These are phyloP conservation scores for Monotropa hypopitys DNA, from an alignment of 179 eudicot genomes.

Conservation along the genomic window DNA sequence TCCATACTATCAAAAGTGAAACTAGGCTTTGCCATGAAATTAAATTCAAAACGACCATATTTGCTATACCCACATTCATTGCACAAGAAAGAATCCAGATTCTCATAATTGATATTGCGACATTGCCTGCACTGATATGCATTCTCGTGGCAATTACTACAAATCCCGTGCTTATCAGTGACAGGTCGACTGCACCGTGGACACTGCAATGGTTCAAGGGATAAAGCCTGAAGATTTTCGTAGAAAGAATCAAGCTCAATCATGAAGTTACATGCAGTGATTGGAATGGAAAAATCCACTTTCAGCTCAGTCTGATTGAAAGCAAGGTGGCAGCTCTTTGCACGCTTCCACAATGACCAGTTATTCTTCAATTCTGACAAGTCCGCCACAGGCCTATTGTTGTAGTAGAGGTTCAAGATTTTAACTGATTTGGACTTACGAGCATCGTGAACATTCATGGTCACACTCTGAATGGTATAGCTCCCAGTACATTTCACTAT, in stretches of 20 bases:
- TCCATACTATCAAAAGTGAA: constrained; percentile 95
- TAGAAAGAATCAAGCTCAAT: constrained; percentile 96
- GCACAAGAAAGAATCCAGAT: constrained; percentile 92
- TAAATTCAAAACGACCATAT: constrained; percentile 96
- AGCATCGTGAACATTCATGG: constrained; percentile 99
- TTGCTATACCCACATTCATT: constrained; percentile 99
- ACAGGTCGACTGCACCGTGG: constrained; percentile 98
- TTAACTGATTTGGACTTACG: constrained; percentile 96
- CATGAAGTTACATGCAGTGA: constrained; percentile 99
- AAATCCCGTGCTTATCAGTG: constrained; percentile 96
- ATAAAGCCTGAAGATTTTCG: constrained; percentile 96
- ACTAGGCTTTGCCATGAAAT: constrained; percentile 99
- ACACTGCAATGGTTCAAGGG: constrained; percentile 95
- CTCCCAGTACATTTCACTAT: constrained; percentile 99
- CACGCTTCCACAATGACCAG: constrained; percentile 99
- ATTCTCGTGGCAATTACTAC: constrained; percentile 97
- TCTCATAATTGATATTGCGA: constrained; percentile 95
- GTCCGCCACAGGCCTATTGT: constrained; percentile 96
- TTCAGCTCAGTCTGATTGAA: constrained; percentile 88
- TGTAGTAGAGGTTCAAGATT: constrained; percentile 92
- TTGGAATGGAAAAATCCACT: constrained; percentile 96
- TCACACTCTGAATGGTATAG: constrained; percentile 94
- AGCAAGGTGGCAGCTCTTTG: constrained; percentile 92
- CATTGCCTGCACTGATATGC: constrained; percentile 99
- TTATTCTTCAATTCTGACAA: constrained; percentile 94